phyloP scores from a whole-genome alignment of 805 yeast genomes.

The Spathaspora passalidarum region DNA sequence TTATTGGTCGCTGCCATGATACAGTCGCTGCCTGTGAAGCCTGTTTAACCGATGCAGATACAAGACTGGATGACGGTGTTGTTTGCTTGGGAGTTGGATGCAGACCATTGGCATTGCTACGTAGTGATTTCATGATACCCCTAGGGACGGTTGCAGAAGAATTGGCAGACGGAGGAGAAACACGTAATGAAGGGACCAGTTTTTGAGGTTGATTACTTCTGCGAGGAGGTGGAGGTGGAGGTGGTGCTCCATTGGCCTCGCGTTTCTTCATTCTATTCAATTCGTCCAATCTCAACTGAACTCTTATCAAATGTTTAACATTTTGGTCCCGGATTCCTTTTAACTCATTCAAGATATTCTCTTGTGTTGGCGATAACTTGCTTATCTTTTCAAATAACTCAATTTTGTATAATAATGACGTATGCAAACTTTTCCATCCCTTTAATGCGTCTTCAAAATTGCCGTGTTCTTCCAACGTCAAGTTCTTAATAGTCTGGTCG shows the following conservation, averaged over 20 bases:
- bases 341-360: constrained; percentile 26
- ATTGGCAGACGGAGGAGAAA: not conserved
- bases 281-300: constrained; percentile 40
- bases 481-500: constrained; percentile 52
- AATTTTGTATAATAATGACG: constrained; percentile 53
- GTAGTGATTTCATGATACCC: constrained; percentile 30
- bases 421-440: constrained; percentile 75
- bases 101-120: constrained; percentile 17
- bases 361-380: constrained; percentile 25
- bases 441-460: constrained; percentile 54
- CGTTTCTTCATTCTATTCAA: constrained; percentile 21
- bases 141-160: constrained; percentile 11
- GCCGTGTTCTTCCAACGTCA: constrained; percentile 55
- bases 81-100: constrained; percentile 3
- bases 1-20: constrained; percentile 25
- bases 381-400: constrained; percentile 48
- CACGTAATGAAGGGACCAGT: constrained; percentile 28
- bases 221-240: constrained; percentile 10
- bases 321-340: constrained; percentile 40
- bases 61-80: constrained; percentile 4
- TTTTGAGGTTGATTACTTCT: constrained; percentile 8
- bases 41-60: constrained; percentile 12
- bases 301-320: constrained; percentile 39
- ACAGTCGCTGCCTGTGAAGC: constrained; percentile 31
- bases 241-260: constrained; percentile 9